Evolutionary conservation across 257 asterid species (phyloP).

Genomic region (Handroanthus guayacan): DNA sequence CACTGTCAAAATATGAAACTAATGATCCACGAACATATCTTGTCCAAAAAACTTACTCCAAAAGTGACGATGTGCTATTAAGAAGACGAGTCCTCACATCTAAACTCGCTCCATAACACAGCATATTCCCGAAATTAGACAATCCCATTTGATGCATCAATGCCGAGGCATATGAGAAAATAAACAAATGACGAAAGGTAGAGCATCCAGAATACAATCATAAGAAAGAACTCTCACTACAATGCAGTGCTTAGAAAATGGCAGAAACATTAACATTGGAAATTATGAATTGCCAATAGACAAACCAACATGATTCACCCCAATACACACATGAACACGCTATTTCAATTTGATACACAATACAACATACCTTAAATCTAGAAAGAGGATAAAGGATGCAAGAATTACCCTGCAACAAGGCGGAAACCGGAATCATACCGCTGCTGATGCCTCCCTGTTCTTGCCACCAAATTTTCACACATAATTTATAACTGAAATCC

Average conservation of each 20-base stretch:
- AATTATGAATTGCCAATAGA: not conserved
- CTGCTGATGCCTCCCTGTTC: conserved; percentile 56
- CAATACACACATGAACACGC: not conserved
- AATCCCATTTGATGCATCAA: not conserved
- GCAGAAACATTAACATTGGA: not conserved
- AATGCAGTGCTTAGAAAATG: not conserved
- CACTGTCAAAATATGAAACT: not conserved
- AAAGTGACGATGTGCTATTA: not conserved
- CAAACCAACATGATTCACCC: not conserved
- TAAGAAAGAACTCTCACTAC: not conserved
- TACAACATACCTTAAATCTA: not conserved
- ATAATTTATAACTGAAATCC: conserved; percentile 32
- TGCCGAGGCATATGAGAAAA: not conserved
- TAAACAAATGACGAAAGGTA: not conserved
- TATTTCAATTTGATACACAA: not conserved
- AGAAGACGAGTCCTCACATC: not conserved
- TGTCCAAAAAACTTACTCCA: not conserved
- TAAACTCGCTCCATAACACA: not conserved
- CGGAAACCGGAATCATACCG: conserved; percentile 53
- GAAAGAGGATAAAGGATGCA: not conserved
- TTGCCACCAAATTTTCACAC: conserved; percentile 49
- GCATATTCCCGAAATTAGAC: not conserved
- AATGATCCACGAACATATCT: not conserved
- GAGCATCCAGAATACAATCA: not conserved
- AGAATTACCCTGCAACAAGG: conserved; percentile 50